Base-by-base conservation (phyloP, 257 asterid species). In the Euphrasia confusa region DNA sequence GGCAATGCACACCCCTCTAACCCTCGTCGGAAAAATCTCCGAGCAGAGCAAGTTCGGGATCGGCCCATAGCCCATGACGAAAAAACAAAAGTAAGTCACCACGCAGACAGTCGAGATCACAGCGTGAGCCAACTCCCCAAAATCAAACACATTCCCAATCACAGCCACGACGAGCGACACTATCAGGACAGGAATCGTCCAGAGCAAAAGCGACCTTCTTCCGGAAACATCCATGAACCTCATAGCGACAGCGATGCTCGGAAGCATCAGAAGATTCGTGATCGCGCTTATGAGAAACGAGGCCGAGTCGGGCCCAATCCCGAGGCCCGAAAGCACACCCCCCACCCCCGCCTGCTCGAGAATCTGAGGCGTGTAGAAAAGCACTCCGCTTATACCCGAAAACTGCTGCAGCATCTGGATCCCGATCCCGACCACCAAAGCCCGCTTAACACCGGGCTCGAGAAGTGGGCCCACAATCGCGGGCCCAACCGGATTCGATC, bases 301-400 rank as follows among this genome's bases (percentile, higher is more conserved):
- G 24, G 91, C 82, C 11, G 95, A 81, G 47, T 81, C 83, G 2
- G 95, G 70, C 18, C 85, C 85, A 17, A 86, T 21, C 54, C 91
- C 91, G 32, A 86, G 86, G 71, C 73, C 78, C 37, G 84, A 68
- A 33, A 86, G 85, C 61, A 86, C 81, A 74, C 79, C 89, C 3
- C 60, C 79, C 5, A 86, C 91, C 5, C 95, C 95, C 40, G 95
- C 95, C 78, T 86, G 91, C 63, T 83, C 70, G 48, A 86, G 91
- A 67, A 86, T 83, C 75, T 86, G 95, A 56, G 95, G 95, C 11
- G 95, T 83, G 72, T 86, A 86, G 77, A 83, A 86, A 83, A 86
- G 61, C 57, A 86, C 95, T 45, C 95, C 82, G 14, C 75, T 85
- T 78, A 84, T 87, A 56, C 93, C 90, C 35, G 95, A 77, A 69